phyloP scores from a whole-genome alignment of 83 land plant species.

The Picea mariana region DNA sequence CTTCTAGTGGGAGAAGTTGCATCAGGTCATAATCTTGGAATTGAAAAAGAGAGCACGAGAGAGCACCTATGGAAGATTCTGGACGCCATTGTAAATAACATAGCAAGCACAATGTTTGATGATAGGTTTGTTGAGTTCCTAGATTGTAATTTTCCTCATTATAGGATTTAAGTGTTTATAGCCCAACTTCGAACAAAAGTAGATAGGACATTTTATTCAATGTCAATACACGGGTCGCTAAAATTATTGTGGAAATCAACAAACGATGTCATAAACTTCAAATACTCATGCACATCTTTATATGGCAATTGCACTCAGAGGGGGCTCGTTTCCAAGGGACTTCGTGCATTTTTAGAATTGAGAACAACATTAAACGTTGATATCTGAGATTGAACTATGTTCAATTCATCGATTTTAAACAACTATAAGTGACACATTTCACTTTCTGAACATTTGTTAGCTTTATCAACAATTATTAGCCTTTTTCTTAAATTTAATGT shows the following conservation, averaged over 20 bases:
- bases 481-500: no score
- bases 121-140: not conserved
- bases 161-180: conserved; percentile 39
- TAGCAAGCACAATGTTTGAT: not conserved
- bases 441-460: no score
- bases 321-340: conserved; percentile 6
- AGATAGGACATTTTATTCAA: no score
- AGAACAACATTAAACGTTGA: not conserved
- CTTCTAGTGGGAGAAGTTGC: conserved; percentile 39
- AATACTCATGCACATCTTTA: conserved; percentile 21
- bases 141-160: not conserved
- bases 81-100: conserved; percentile 38
- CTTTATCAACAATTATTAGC: no score
- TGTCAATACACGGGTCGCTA: no score
- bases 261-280: no score
- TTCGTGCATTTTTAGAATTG: not conserved
- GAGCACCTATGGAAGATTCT: conserved; percentile 11
- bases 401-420: no score
- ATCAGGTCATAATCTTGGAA: conserved; percentile 25
- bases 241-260: no score
- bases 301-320: no score
- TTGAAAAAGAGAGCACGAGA: not conserved
- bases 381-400: not conserved
- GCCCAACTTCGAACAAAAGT: not conserved
- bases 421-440: no score